Evolutionary conservation across 208 protist genomes (phyloP), one percentile per base, ranked within the genome.

Genomic region (Paratrypanosoma confusum): DNA sequence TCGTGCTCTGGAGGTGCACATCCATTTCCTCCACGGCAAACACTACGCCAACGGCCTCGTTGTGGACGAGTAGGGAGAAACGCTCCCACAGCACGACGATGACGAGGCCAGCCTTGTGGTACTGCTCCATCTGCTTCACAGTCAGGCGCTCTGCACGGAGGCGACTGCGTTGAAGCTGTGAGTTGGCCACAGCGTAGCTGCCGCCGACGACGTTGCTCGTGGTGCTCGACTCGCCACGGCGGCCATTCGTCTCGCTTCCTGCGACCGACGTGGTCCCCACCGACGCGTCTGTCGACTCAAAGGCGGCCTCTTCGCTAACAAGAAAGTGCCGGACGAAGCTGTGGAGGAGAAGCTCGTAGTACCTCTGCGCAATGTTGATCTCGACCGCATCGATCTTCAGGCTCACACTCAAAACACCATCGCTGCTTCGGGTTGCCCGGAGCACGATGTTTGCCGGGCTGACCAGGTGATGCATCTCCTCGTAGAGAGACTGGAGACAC

Each of bases 301-400:
- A 44, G 26, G 5, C 45, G 33, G 50, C 50, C 6, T 32, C 44
- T 4, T 40, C 51, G 1, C 29, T 48, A 3, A 29, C 45, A 13
- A 66, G 21, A 41, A 68, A 52, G 23, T 70, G 52, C 2, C 57
- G 36, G 14, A 58, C 57, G 3, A 70, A 29, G 18, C 49, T 58
- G 20, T 48, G 59, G n/a, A 79, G 41, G 14, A 79, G 37, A 24
- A 67, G 39, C 53, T 79, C 70, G 61, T 79, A 79, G 39, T 71
- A 57, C 0, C 39, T 36, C 20, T 60, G 50, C 25, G 52, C 43
- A 10, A 79, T 50, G 16, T 72, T 13, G 27, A 79, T 39, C 14
- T 21, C 8, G 27, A 79, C 36, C 10, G 34, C 28, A 24, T 55
- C 51, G 7, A 79, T 21, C 11, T 45, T 44, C 25, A 72, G 16